Base-by-base conservation (phyloP, 805 yeast species). In the Wickerhamomyces pijperi region DNA sequence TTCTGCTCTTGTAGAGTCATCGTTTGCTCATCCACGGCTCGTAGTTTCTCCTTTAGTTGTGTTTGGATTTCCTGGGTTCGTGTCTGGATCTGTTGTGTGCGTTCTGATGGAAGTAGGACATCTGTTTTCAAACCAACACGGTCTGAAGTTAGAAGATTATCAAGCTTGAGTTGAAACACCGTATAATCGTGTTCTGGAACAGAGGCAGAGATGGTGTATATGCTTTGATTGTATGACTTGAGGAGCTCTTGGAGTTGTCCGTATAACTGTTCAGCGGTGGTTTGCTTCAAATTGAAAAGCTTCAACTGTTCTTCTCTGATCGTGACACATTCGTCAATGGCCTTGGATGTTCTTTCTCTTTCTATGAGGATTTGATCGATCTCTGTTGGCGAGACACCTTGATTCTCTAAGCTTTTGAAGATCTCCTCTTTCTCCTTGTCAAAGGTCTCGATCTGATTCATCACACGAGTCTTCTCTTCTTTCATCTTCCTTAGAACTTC, bases 341-440 rank as follows among this genome's bases (percentile, higher is more conserved):
- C 58, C 44, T 68, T 67, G 5, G 78, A 65, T 5, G 81, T 55
- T 35, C 67, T 67, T 37, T 78, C 84, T 40, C 84, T 65, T 50
- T 79, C 84, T 25, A 61, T 59, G 48, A 73, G 76, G 59, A 81
- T 66, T 39, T 67, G 59, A 47, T 85, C 86, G 38, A 85, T 74
- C 34, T 74, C 78, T 14, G 64, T 67, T 4, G 82, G 68, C 3
- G 82, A 72, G 38, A 78, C 63, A 2, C 86, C 85, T 43, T 71
- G 76, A 3, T 55, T 59, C 3, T 63, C 55, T 16, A 86, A 65
- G 35, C 67, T 62, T 9, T 49, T 45, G 31, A 72, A 69, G 16
- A 66, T 55, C 18, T 60, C 59, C 23, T 58, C 51, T 40, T 72
- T 72, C 25, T 63, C 66, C 31, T 56, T 58, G 33, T 68, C 68